Evolutionary conservation across 257 asterid species (phyloP).

Genomic region (Salvia splendens): DNA sequence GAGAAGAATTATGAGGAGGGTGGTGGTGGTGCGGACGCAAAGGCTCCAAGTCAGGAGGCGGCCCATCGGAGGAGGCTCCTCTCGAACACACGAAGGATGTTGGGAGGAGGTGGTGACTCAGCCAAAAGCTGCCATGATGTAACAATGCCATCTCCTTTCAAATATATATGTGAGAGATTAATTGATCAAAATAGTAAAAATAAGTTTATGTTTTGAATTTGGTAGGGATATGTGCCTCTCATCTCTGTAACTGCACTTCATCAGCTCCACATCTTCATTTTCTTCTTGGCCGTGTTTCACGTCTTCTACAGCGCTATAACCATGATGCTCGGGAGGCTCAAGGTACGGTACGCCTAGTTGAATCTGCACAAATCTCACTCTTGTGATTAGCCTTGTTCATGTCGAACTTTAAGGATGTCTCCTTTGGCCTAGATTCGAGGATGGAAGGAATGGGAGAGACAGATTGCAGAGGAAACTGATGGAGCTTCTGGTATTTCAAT

Average conservation of each 20-base stretch:
- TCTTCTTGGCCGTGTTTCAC: conserved; percentile 67
- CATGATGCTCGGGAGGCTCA: conserved; percentile 62
- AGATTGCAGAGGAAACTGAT: conserved; percentile 41
- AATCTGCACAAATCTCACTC: too few relatives aligned
- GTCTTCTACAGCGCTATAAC: conserved; percentile 64
- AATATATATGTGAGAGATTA: too few relatives aligned
- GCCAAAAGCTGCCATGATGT: conserved; percentile 36
- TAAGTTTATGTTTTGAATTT: neutral
- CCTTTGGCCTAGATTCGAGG: conserved; percentile 65
- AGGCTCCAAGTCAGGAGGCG: neutral
- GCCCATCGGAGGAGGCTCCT: conserved; percentile 45
- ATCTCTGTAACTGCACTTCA: conserved; percentile 57
- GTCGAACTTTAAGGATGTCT: neutral
- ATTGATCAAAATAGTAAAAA: neutral
- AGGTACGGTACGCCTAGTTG: conserved; percentile 49
- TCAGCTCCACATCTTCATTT: conserved; percentile 70
- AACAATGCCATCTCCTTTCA: neutral
- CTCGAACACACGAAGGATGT: conserved; percentile 37
- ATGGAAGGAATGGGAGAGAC: conserved; percentile 90
- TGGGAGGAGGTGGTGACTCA: conserved; percentile 34
- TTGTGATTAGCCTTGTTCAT: neutral
- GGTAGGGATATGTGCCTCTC: conserved; percentile 56
- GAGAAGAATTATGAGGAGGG: neutral
- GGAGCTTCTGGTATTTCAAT: conserved; percentile 47
- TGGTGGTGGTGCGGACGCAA: neutral